Base-by-base conservation (phyloP, 106 monocot species). In the Hemerocallis citrina region DNA sequence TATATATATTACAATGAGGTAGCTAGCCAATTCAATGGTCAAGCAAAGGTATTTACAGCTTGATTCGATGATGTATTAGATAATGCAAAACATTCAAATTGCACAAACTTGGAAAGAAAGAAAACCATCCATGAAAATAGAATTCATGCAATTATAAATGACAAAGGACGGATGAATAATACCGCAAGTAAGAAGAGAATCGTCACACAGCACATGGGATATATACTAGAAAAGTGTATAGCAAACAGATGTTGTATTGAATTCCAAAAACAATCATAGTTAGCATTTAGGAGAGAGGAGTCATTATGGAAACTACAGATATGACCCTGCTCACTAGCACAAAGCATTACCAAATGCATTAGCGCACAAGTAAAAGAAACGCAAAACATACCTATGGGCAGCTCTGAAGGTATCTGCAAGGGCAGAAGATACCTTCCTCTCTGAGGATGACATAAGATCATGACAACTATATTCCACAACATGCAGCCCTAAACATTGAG, bases 381-480 rank as follows among this genome's bases (percentile, higher is more conserved):
- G 35, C 35, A 34, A 12, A 34, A 19, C 21, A 45, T 75, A 98
- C 96, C 79, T 92, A 15, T 65, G 68, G 66, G 85, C 88, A 14
- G 72, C 58, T 58, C 79, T 77, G 63, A 98, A 98, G 29, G 77
- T 68, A 75, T 76, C 67, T 35, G 68, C 69, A 60, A 98, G 98
- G 36, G 81, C 77, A 68, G 43, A 31, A 68, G 98, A 75, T 43
- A 77, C 63, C 29, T 82, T 81, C 62, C 55, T 85, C 59, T 85
- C 98, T 33, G 85, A 82, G n/a, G 84, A 85, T 14, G 68, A 36
- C 52, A 82, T 64, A 57, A 98, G 46, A 68, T 98, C 92, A 82
- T 98, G 81, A 73, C 92, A 92, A 63, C 71, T 88, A 66, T 79
- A 88, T 43, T 98, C 98, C 41, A 98, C 81, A 37, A 85, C 68